These are phyloP conservation scores for Leucocoprinus sp. DNA, from an alignment of 768 basidiomycete species.

Conservation along the genomic window DNA sequence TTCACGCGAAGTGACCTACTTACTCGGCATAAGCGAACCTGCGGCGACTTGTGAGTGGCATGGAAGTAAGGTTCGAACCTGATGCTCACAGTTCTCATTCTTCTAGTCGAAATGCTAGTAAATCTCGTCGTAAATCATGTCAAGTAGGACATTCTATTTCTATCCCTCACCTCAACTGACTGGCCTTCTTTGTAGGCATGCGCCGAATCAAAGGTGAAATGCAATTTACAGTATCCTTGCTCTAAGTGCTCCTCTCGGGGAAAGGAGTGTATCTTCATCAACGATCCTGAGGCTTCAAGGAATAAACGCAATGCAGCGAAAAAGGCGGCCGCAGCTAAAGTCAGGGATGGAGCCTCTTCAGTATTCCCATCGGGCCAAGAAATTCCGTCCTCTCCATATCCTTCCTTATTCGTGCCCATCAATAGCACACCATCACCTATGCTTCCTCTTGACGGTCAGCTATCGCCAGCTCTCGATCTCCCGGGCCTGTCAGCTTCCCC, in stretches of 20 bases:
- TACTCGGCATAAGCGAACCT: constrained; percentile 64
- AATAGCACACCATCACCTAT: constrained; percentile 14
- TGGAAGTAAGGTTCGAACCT: constrained; percentile 13
- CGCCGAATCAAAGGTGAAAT: constrained; percentile 71
- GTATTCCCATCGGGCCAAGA: constrained; percentile 9
- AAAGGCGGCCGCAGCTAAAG: constrained; percentile 13
- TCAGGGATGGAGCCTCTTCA: not conserved
- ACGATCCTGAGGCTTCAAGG: constrained; percentile 36
- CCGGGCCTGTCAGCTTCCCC: constrained; percentile 23
- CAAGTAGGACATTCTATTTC: constrained; percentile 26
- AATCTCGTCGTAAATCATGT: constrained; percentile 62
- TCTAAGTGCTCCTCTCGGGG: constrained; percentile 56
- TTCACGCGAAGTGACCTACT: constrained; percentile 71
- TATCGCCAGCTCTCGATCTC: constrained; percentile 15
- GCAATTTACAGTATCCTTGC: constrained; percentile 61
- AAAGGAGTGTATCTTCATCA: constrained; percentile 56
- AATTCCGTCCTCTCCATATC: constrained; percentile 25
- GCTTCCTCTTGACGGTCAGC: constrained; percentile 13
- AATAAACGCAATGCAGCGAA: constrained; percentile 29
- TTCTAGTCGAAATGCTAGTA: constrained; percentile 23
- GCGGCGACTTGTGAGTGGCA: constrained; percentile 52
- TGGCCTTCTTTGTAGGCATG: constrained; percentile 34
- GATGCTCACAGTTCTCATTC: constrained; percentile 2
- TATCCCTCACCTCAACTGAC: constrained; percentile 6
- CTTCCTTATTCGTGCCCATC: constrained; percentile 12